These are phyloP conservation scores for Scolecobasidium constrictum DNA, from an alignment of 2,329 filamentous ascomycete genomes.

Conservation along the genomic window DNA sequence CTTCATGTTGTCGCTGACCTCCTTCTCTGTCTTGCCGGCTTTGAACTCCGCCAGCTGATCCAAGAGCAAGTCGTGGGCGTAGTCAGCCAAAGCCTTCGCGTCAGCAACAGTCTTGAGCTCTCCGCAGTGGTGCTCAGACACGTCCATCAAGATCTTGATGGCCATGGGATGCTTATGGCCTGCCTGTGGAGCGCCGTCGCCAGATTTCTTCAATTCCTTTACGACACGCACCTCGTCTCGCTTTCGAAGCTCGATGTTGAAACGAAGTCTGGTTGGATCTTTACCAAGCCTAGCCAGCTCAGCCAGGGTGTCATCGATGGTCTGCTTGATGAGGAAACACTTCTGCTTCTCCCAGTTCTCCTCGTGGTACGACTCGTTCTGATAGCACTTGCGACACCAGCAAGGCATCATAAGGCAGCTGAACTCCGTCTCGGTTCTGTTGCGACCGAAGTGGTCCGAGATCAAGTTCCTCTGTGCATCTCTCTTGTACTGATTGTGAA, in stretches of 20 bases:
- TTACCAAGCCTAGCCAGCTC: background rate
- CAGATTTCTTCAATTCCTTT: background rate
- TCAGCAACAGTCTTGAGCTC: background rate
- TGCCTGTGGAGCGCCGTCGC: background rate
- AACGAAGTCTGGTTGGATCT: background rate
- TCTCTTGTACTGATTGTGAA: background rate
- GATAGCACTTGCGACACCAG: background rate
- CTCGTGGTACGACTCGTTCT: background rate
- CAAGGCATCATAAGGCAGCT: background rate
- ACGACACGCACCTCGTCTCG: background rate
- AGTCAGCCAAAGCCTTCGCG: background rate
- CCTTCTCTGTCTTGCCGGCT: background rate
- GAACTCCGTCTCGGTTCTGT: background rate
- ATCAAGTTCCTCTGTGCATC: background rate
- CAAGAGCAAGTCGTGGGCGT: background rate
- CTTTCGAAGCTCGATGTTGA: background rate
- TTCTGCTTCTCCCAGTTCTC: background rate
- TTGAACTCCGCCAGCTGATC: background rate
- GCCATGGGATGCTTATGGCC: background rate
- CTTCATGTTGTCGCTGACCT: background rate
- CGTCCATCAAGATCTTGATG: background rate
- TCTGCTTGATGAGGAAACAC: background rate
- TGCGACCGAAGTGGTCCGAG: background rate
- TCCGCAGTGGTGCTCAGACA: background rate
- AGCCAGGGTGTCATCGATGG: background rate